Evolutionary conservation across 768 basidiomycete species (phyloP).

Genomic region (Auriscalpium vulgare): DNA sequence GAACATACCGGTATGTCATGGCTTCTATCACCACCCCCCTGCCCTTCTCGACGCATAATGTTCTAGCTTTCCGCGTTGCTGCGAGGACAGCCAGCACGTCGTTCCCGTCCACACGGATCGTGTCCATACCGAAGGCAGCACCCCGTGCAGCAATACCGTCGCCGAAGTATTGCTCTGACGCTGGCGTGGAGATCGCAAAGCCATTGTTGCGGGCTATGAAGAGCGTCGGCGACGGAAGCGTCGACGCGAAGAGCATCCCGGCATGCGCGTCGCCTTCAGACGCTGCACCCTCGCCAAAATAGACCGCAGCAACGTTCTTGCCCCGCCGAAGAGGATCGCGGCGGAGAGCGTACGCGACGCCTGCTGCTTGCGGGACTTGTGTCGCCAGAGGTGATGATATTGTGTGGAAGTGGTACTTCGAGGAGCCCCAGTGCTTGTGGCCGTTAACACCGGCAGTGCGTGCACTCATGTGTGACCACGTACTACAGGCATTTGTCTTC

Average conservation of each 20-base stretch:
- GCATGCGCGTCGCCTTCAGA: slow-evolving; percentile 96
- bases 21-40: slow-evolving; percentile 82
- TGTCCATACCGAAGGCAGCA: slow-evolving; percentile 87
- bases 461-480: slow-evolving; percentile 16
- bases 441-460: neutral
- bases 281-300: slow-evolving; percentile 91
- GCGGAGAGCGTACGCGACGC: slow-evolving; percentile 83
- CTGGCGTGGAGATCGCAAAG: slow-evolving; percentile 92
- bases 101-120: slow-evolving; percentile 90
- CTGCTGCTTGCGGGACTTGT: slow-evolving; percentile 92
- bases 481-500: slow-evolving; percentile 92
- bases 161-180: slow-evolving; percentile 82
- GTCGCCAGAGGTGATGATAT: slow-evolving; percentile 92
- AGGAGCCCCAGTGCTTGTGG: slow-evolving; percentile 75
- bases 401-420: slow-evolving; percentile 80
- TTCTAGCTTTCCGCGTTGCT: slow-evolving; percentile 65
- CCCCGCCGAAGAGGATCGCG: slow-evolving; percentile 62
- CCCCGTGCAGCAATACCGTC: slow-evolving; percentile 91
- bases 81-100: slow-evolving; percentile 79
- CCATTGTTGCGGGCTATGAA: slow-evolving; percentile 81
- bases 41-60: slow-evolving; percentile 64
- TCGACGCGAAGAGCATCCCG: slow-evolving; percentile 73
- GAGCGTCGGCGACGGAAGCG: slow-evolving; percentile 63
- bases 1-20: slow-evolving; percentile 73
- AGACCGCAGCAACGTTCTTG: slow-evolving; percentile 77